Base-by-base conservation (phyloP, 2,329 filamentous ascomycete species). In the Ophiostoma sp. region DNA sequence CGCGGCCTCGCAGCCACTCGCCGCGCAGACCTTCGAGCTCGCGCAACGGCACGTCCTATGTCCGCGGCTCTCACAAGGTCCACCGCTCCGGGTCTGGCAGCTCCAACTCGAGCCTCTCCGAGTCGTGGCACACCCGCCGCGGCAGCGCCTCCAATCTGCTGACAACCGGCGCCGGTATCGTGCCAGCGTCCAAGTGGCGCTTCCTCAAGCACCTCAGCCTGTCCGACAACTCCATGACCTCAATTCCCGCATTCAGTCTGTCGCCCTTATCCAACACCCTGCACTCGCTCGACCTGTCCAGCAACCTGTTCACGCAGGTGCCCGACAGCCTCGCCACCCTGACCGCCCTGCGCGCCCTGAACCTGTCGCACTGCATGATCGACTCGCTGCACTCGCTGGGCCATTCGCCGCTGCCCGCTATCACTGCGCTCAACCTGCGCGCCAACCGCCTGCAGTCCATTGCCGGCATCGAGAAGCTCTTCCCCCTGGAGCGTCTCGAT, bases 321-420 rank as follows among this genome's bases (percentile, higher is more conserved):
- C 95, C 95, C 0, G 95, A 98, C 78, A 95, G 92, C 76, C 82
- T 99, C 71, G 90, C 94, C 15, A 91, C 88, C 11, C 83, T 99
- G 71, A 93, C 93, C 27, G 90, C 93, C 36, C 85, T 99, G n/a
- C 89, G 94, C 73, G 94, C 95, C 33, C 82, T 99, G 69, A 98
- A 99, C 76, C 84, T 99, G 35, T 96, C 94, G 4, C 91, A 96
- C 76, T 98, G 94, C 84, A 97, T 98, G 94, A 98, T 99, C 73
- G 92, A 94, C 75, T 95, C 93, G 20, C 84, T 99, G 70, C 91
- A 96, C 76, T 97, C 94, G 1, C 83, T 99, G 60, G 89, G 89
- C 1, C 89, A 91, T 73, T 95, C 90, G 76, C 93, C 95, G 15
- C 84, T 99, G 5, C 94, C 95, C 36, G 94, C 95, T 27, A 97